Conservation (phyloP, 2,329 filamentous ascomycete genomes). For the Talaromyces sp. region DNA sequence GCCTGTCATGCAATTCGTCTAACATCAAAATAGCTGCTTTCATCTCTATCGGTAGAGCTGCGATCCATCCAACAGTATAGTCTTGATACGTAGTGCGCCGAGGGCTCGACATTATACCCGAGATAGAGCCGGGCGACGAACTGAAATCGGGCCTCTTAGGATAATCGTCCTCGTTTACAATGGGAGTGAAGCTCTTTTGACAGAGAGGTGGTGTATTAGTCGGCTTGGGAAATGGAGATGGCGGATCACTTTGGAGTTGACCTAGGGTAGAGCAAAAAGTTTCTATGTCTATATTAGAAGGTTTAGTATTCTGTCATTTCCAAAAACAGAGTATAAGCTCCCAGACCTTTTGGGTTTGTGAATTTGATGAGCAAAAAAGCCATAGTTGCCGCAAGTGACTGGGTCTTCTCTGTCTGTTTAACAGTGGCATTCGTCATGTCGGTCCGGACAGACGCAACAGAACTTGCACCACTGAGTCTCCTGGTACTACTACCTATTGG, state of each 20-base stretch:
- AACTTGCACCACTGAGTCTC: neutral
- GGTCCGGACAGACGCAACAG: neutral
- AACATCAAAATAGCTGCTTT: neutral
- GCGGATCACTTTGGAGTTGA: neutral
- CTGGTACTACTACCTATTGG: neutral
- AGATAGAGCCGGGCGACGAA: neutral
- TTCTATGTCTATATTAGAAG: neutral
- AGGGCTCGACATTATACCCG: neutral
- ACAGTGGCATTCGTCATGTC: neutral
- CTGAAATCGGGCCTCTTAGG: neutral
- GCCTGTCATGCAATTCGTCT: neutral
- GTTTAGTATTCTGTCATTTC: neutral
- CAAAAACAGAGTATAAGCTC: neutral
- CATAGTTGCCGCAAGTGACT: neutral
- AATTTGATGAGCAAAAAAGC: neutral
- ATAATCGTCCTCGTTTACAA: neutral
- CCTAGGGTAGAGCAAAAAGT: neutral
- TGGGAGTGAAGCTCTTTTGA: neutral
- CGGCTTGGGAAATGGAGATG: neutral
- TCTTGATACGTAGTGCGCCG: neutral
- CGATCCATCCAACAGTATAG: constrained; percentile 10
- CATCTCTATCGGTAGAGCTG: constrained; percentile 4
- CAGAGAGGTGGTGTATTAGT: neutral
- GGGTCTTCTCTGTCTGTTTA: neutral
- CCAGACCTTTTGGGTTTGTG: neutral